phyloP scores from a whole-genome alignment of 805 yeast species.

The Metschnikowia colocasiae region DNA sequence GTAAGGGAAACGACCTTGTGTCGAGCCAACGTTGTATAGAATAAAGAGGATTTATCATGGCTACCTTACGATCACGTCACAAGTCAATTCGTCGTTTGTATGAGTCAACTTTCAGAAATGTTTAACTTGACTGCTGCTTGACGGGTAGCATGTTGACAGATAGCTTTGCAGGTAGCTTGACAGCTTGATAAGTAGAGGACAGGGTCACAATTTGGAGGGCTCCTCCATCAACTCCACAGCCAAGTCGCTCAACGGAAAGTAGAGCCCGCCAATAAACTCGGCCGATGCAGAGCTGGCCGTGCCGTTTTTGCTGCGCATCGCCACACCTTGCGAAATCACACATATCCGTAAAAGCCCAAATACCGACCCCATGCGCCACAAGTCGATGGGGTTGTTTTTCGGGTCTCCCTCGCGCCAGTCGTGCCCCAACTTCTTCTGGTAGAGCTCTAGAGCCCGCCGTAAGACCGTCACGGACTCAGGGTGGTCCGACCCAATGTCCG shows the following conservation, averaged over 20 bases:
- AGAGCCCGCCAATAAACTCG: slow-evolving; percentile 32
- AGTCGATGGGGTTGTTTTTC: slow-evolving; percentile 41
- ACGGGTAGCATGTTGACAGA: too few species aligned
- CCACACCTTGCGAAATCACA: slow-evolving; percentile 61
- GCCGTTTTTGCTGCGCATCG: slow-evolving; percentile 50
- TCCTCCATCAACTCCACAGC: slow-evolving; percentile 20
- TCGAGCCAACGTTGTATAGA: too few species aligned
- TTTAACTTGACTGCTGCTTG: too few species aligned
- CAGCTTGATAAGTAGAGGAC: too few species aligned
- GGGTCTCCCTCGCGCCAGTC: slow-evolving; percentile 32
- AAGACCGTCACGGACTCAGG: slow-evolving; percentile 22
- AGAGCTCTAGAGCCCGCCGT: slow-evolving; percentile 25
- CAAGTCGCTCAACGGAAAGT: slow-evolving; percentile 29
- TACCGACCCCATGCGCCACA: slow-evolving; percentile 52
- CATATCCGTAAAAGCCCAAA: slow-evolving; percentile 53
- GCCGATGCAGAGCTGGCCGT: slow-evolving; percentile 55
- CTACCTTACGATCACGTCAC: too few species aligned
- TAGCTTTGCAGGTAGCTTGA: too few species aligned
- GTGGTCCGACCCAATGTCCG: slow-evolving; percentile 33
- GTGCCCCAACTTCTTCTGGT: slow-evolving; percentile 22
- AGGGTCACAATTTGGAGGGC: slow-evolving; percentile 6
- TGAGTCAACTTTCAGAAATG: too few species aligned
- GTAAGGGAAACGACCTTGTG: too few species aligned
- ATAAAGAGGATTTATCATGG: too few species aligned
- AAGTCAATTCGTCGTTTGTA: too few species aligned